These are phyloP conservation scores for Hymenotorrendiella dingleyae DNA, from an alignment of 2,329 filamentous ascomycete genomes.

Conservation along the genomic window DNA sequence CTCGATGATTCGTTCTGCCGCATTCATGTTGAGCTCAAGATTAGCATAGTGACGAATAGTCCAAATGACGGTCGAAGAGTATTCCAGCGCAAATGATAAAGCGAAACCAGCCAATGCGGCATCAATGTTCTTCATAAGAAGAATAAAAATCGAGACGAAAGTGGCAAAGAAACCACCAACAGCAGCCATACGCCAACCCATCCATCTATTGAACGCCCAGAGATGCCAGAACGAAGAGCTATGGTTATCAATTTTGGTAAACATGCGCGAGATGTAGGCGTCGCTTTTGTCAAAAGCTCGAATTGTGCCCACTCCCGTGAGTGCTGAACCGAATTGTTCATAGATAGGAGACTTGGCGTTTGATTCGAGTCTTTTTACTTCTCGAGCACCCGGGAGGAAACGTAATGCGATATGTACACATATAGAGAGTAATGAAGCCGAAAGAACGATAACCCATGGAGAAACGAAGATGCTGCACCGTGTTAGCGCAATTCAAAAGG, in stretches of 20 bases:
- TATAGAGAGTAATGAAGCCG: conserved; percentile 49
- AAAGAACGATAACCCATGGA: conserved; percentile 57
- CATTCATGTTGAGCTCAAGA: conserved; percentile 74
- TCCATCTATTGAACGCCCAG: conserved; percentile 72
- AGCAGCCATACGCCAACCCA: conserved; percentile 65
- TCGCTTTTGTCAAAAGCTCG: conserved; percentile 66
- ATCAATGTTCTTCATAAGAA: conserved; percentile 55
- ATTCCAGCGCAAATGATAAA: conserved; percentile 66
- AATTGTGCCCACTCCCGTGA: conserved; percentile 69
- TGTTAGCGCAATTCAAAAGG: conserved; percentile 52
- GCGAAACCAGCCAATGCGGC: conserved; percentile 71
- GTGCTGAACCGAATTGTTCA: conserved; percentile 69
- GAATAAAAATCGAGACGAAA: conserved; percentile 58
- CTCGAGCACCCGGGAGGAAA: conserved; percentile 67
- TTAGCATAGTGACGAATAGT: conserved; percentile 62
- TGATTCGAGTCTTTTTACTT: conserved; percentile 72
- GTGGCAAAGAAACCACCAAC: conserved; percentile 65
- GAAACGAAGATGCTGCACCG: conserved; percentile 55
- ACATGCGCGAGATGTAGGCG: conserved; percentile 65
- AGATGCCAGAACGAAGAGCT: conserved; percentile 59
- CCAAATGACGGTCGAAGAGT: conserved; percentile 58
- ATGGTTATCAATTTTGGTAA: conserved; percentile 62
- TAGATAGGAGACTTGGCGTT: conserved; percentile 74
- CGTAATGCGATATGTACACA: conserved; percentile 52
- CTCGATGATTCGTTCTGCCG: conserved; percentile 69